These are phyloP conservation scores for Bondarzewia mesenterica DNA, from an alignment of 1,284 basidiomycete species.

Conservation along the genomic window DNA sequence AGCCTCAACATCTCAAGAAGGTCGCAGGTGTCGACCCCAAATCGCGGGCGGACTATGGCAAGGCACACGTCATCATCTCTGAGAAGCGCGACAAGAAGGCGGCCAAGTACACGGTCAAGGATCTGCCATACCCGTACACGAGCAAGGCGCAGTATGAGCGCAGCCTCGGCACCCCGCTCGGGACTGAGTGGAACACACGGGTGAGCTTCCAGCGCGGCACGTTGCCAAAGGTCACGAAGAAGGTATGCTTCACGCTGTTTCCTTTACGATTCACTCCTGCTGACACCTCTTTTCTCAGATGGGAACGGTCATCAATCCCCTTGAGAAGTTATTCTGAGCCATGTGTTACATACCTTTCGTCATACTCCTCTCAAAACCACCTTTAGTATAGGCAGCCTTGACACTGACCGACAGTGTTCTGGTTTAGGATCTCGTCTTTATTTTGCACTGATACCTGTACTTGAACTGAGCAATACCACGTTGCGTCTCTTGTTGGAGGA, in stretches of 20 bases:
- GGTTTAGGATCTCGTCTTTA: too few relatives aligned
- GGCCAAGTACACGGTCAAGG: constrained; percentile 78
- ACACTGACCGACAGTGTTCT: background rate
- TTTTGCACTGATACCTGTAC: too few relatives aligned
- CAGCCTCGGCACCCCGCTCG: constrained; percentile 42
- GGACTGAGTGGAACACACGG: constrained; percentile 90
- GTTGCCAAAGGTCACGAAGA: constrained; percentile 78
- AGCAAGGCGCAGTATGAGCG: constrained; percentile 53
- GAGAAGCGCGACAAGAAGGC: constrained; percentile 94
- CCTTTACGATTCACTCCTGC: background rate
- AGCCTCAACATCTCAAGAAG: constrained; percentile 69
- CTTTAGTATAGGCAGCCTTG: background rate
- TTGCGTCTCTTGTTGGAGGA: too few relatives aligned
- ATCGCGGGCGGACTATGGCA: constrained; percentile 76
- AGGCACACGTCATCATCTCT: constrained; percentile 88
- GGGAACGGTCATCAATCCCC: constrained; percentile 69
- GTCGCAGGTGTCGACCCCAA: constrained; percentile 73
- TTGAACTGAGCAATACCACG: too few relatives aligned
- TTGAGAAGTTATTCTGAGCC: constrained; percentile 47
- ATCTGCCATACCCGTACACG: constrained; percentile 87
- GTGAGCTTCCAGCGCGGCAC: constrained; percentile 83
- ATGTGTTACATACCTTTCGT: background rate
- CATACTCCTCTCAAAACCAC: background rate
- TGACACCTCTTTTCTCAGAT: constrained; percentile 33
- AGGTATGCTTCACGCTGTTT: constrained; percentile 42